phyloP scores from a whole-genome alignment of 257 asterid species.

The Solanum piurae region DNA sequence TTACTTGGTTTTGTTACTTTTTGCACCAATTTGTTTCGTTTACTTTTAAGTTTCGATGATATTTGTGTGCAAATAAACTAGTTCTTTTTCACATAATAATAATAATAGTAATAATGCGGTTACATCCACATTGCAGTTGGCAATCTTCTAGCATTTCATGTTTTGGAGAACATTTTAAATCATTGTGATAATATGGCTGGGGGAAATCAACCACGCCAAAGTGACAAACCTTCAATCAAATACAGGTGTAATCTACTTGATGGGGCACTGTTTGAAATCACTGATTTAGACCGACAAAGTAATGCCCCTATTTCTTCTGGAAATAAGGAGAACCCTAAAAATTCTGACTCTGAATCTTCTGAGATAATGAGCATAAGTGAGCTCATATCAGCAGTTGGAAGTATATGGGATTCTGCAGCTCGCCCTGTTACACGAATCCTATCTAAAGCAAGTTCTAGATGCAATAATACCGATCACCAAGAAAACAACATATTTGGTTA shows the following conservation, averaged over 20 bases:
- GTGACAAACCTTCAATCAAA: conserved; percentile 37
- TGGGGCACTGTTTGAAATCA: conserved; percentile 32
- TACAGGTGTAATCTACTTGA: conserved; percentile 23
- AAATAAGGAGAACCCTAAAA: conserved; percentile 19
- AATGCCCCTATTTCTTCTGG: conserved; percentile 18
- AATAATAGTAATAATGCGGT: background rate
- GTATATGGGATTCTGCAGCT: conserved; percentile 45
- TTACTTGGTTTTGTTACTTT: background rate
- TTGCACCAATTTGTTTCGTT: background rate
- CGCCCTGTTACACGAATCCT: conserved; percentile 48
- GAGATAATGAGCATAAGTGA: conserved; percentile 53
- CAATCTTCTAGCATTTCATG: background rate
- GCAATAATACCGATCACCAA: conserved; percentile 12
- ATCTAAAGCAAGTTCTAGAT: conserved; percentile 23
- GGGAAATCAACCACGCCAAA: conserved; percentile 25
- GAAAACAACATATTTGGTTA: conserved; percentile 21
- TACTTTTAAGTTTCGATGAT: background rate
- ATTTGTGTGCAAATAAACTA: background rate
- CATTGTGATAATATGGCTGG: conserved; percentile 24
- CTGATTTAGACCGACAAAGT: conserved; percentile 16
- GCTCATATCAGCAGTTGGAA: conserved; percentile 54
- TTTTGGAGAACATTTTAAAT: background rate
- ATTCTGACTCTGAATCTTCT: conserved; percentile 22
- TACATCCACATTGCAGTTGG: conserved; percentile 7
- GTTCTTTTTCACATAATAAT: background rate